phyloP scores from a whole-genome alignment of 2,329 filamentous ascomycete species.

The Fusarium dlaminii region DNA sequence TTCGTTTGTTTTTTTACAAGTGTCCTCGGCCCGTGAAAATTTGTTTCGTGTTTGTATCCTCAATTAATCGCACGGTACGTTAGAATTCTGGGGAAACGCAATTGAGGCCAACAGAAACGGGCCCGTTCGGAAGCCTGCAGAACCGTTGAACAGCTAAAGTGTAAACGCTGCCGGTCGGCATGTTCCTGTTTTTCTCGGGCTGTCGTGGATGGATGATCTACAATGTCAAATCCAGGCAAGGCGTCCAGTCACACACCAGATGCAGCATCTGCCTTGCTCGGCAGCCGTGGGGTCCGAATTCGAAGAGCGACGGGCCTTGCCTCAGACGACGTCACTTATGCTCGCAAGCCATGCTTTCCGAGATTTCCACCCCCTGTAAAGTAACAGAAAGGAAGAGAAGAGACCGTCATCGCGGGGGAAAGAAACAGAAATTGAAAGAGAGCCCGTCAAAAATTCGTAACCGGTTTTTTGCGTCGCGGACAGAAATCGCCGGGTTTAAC shows the following conservation, averaged over 20 bases:
- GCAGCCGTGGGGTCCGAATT: not conserved
- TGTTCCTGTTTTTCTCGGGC: constrained; percentile 7
- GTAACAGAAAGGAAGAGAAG: not conserved
- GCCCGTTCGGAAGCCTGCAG: constrained; percentile 1
- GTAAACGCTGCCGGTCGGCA: not conserved
- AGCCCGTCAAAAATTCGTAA: constrained; percentile 5
- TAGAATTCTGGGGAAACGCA: constrained; percentile 26
- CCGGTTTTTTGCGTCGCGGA: constrained; percentile 20
- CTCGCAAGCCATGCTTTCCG: not conserved
- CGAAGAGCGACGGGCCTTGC: not conserved
- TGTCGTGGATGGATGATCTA: constrained; percentile 7
- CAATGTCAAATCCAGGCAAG: not conserved
- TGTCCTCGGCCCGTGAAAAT: not conserved
- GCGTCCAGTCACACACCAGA: not conserved
- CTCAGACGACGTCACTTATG: constrained; percentile 30
- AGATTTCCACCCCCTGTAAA: constrained; percentile 2
- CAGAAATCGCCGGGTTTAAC: constrained; percentile 1
- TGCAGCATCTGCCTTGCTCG: not conserved
- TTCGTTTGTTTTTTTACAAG: not conserved
- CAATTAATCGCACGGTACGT: constrained; percentile 28
- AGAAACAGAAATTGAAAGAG: not conserved
- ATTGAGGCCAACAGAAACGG: constrained; percentile 1
- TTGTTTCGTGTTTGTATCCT: not conserved
- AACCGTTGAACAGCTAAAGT: constrained; percentile 3
- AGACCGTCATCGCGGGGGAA: constrained; percentile 2